phyloP scores from a whole-genome alignment of 495 filamentous ascomycete genomes.

The Tetracladium setigerum region DNA sequence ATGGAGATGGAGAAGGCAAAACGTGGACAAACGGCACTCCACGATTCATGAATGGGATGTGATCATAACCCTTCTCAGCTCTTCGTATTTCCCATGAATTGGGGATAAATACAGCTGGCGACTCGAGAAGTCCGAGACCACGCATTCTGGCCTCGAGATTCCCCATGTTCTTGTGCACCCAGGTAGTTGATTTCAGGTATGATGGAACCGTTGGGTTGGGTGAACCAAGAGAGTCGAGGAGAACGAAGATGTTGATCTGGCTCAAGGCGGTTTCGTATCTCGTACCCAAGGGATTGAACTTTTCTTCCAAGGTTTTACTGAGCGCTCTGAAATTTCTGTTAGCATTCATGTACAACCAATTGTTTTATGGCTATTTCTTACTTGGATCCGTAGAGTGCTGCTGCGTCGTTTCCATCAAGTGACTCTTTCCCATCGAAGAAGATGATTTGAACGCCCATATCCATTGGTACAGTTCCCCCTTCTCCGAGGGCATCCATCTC shows the following conservation, averaged over 20 bases:
- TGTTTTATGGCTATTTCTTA: conserved; percentile 17
- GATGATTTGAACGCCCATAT: conserved; percentile 72
- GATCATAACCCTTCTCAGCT: conserved; percentile 61
- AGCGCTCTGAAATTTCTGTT: conserved; percentile 41
- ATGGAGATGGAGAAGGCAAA: conserved; percentile 71
- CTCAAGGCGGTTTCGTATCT: conserved; percentile 61
- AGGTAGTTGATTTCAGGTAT: conserved; percentile 80
- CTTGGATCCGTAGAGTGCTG: conserved; percentile 74
- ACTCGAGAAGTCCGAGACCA: conserved; percentile 30
- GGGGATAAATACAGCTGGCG: conserved; percentile 32
- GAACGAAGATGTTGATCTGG: conserved; percentile 75
- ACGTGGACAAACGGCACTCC: conserved; percentile 80
- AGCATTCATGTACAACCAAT: neutral
- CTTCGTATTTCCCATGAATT: conserved; percentile 41
- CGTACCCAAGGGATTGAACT: conserved; percentile 59
- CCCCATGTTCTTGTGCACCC: conserved; percentile 74
- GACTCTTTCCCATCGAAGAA: conserved; percentile 91
- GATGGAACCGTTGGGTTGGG: conserved; percentile 60
- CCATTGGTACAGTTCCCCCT: conserved; percentile 27
- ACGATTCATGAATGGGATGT: conserved; percentile 72
- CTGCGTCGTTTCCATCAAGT: conserved; percentile 67
- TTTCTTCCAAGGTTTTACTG: conserved; percentile 67
- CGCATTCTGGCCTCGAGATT: conserved; percentile 61
- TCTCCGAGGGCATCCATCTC: conserved; percentile 29
- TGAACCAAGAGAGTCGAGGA: conserved; percentile 79